Percentiles rank a stretch among this genome's conserved stretches.
phyloP scores from a whole-genome alignment of 140 eudicot genomes.

The Oenanthe javanica region DNA sequence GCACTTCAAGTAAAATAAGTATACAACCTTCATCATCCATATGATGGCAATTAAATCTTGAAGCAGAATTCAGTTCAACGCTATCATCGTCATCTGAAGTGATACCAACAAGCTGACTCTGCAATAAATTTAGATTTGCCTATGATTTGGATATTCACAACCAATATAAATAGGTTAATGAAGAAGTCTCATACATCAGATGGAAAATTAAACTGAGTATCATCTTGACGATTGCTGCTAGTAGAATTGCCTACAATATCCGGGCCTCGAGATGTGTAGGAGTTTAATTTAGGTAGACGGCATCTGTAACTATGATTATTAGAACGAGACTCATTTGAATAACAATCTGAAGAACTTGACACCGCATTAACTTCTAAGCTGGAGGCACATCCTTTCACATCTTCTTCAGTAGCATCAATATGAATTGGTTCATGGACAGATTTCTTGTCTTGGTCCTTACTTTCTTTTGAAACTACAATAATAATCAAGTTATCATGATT shows the following conservation, averaged over 20 bases:
- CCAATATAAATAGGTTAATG: background rate
- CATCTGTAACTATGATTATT: slow-evolving; percentile 13
- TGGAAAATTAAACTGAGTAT: slow-evolving; percentile 12
- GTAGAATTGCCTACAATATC: slow-evolving; percentile 21
- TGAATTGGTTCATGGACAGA: slow-evolving; percentile 16
- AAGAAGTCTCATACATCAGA: slow-evolving; percentile 28
- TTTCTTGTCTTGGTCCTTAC: slow-evolving; percentile 22
- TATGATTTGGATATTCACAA: slow-evolving; percentile 18
- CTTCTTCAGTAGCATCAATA: slow-evolving; percentile 27
- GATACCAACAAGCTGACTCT: slow-evolving; percentile 36
- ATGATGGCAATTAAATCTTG: slow-evolving; percentile 22
- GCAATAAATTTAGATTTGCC: slow-evolving; percentile 18
- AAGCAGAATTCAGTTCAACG: slow-evolving; percentile 5
- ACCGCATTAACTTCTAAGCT: slow-evolving; percentile 24
- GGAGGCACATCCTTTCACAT: slow-evolving; percentile 22
- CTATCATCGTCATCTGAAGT: slow-evolving; percentile 37
- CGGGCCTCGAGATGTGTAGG: background rate
- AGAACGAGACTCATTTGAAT: slow-evolving; percentile 15
- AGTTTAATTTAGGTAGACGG: slow-evolving; percentile 16
- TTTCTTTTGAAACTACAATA: slow-evolving; percentile 29
- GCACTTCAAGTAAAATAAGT: slow-evolving; percentile 11
- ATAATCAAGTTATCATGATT: slow-evolving; percentile 10
- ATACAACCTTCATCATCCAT: slow-evolving; percentile 42
- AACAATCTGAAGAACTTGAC: slow-evolving; percentile 26
- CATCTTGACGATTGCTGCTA: slow-evolving; percentile 18